Evolutionary conservation across 305 asterid species (phyloP).

Genomic region (Rubia tinctorum): DNA sequence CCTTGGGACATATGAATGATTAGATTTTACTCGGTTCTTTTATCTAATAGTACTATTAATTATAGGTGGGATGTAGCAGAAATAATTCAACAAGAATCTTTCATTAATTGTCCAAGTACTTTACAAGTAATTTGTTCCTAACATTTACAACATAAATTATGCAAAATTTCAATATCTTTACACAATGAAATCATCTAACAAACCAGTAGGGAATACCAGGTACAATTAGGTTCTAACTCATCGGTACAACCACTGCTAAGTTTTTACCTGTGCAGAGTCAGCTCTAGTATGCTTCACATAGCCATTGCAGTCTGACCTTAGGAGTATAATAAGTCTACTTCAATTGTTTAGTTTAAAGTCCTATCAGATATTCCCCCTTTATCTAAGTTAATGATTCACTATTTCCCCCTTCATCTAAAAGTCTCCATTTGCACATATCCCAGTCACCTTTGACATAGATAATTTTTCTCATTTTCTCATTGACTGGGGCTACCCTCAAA

Average conservation of each 20-base stretch:
- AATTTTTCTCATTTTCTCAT: not conserved
- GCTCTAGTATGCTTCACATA: not conserved
- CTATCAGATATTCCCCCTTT: not conserved
- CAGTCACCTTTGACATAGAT: not conserved
- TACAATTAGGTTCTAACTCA: not conserved
- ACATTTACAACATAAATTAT: not conserved
- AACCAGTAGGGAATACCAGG: not conserved
- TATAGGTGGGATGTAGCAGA: not conserved
- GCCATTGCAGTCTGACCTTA: not conserved
- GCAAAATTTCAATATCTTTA: not conserved
- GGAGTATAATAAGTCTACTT: not conserved
- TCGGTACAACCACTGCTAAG: not conserved
- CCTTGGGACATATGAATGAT: too few species aligned
- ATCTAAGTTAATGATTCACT: not conserved
- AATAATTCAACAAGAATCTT: not conserved
- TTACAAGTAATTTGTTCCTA: not conserved
- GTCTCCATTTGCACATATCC: not conserved
- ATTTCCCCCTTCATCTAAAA: not conserved
- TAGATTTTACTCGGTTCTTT: too few species aligned
- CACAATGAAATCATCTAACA: not conserved
- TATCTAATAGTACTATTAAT: not conserved
- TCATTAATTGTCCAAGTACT: not conserved
- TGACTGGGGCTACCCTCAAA: not conserved
- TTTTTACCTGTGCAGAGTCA: not conserved
- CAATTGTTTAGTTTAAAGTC: not conserved